phyloP scores from a whole-genome alignment of 495 filamentous ascomycete species.

The Sabuloglossum arenarium region DNA sequence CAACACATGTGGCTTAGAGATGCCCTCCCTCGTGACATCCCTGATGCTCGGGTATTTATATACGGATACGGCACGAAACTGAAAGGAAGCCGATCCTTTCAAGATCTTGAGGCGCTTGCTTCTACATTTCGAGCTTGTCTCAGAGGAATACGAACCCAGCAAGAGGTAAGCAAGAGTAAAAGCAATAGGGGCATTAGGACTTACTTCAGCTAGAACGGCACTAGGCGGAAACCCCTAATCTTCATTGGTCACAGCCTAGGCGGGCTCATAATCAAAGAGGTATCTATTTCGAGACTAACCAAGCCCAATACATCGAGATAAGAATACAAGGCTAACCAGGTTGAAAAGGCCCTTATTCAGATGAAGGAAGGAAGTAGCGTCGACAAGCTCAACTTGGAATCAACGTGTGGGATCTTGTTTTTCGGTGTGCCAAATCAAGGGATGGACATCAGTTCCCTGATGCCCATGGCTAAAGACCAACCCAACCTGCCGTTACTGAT shows the following conservation, averaged over 20 bases:
- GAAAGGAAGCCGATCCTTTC: background rate
- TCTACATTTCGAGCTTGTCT: background rate
- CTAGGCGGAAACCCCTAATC: background rate
- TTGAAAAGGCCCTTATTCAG: background rate
- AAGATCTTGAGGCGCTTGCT: background rate
- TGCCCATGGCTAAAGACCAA: too few species aligned
- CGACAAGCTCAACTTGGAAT: background rate
- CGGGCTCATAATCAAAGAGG: background rate
- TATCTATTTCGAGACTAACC: background rate
- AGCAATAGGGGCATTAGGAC: background rate
- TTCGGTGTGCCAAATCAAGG: background rate
- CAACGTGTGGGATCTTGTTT: background rate
- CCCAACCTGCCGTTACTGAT: too few species aligned
- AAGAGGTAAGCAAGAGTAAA: background rate
- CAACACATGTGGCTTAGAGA: background rate
- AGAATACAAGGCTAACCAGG: background rate
- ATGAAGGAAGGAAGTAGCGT: background rate
- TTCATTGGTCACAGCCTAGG: background rate
- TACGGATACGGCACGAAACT: background rate
- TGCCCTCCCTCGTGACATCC: background rate
- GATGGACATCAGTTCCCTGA: background rate
- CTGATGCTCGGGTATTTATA: background rate
- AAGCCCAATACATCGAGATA: background rate
- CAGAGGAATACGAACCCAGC: background rate
- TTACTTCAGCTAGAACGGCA: background rate